These are phyloP conservation scores for Epicoccum nigrum DNA, from an alignment of 2,329 filamentous ascomycete species.

Conservation along the genomic window DNA sequence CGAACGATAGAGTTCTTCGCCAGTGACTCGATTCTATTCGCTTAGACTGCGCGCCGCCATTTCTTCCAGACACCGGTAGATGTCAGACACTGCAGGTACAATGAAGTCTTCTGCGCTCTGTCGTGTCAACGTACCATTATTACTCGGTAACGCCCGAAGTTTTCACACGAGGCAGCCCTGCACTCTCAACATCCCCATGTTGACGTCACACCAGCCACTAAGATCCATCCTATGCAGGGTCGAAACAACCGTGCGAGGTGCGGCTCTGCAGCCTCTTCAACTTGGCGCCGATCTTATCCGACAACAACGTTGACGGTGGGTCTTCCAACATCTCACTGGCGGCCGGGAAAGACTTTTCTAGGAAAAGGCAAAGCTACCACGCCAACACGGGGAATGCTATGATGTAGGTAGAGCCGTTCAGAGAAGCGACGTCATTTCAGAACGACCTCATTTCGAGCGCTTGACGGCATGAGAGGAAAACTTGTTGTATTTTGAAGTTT, in stretches of 20 bases:
- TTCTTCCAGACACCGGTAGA: slow-evolving; percentile 4
- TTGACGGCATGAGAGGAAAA: slow-evolving; percentile 2
- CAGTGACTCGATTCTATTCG: neutral
- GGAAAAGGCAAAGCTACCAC: slow-evolving; percentile 22
- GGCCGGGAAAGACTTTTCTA: slow-evolving; percentile 20
- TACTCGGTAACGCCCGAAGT: slow-evolving; percentile 20
- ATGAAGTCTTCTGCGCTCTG: neutral
- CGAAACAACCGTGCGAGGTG: slow-evolving; percentile 32
- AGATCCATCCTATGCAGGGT: slow-evolving; percentile 26
- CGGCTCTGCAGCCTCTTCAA: slow-evolving; percentile 38
- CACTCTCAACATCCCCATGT: slow-evolving; percentile 29
- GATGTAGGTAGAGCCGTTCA: slow-evolving; percentile 10
- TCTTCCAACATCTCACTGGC: slow-evolving; percentile 19
- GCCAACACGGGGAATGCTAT: slow-evolving; percentile 10
- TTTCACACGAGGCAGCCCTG: slow-evolving; percentile 24
- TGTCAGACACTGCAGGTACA: slow-evolving; percentile 13
- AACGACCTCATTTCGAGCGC: slow-evolving; percentile 11
- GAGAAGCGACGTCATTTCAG: slow-evolving; percentile 24
- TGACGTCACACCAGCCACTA: slow-evolving; percentile 31
- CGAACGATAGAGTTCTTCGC: slow-evolving; percentile 1
- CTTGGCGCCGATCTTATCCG: slow-evolving; percentile 38
- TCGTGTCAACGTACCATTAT: slow-evolving; percentile 22
- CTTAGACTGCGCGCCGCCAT: neutral
- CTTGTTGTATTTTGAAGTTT: slow-evolving; percentile 10
- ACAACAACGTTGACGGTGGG: slow-evolving; percentile 23